A percentile compares a stretch with the other conserved stretches of the same genome.
phyloP scores from a whole-genome alignment of 2,329 filamentous ascomycete genomes.

The Chaetomium sp. region DNA sequence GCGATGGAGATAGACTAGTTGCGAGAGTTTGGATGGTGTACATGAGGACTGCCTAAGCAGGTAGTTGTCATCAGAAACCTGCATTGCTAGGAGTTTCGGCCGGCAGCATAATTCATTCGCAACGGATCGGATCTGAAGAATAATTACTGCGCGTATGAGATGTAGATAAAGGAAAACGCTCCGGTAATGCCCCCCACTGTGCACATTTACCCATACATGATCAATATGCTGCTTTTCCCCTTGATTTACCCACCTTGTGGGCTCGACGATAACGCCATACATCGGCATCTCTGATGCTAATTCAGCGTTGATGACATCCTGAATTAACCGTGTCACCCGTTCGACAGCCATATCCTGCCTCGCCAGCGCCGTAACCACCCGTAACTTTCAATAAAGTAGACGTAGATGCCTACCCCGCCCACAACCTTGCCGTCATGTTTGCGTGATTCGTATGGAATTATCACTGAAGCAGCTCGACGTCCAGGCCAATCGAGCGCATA shows the following conservation, averaged over 20 bases:
- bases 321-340: not conserved
- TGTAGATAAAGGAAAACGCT: not conserved
- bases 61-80: not conserved
- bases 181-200: not conserved
- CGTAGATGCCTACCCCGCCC: not conserved
- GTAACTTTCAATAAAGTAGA: slow-evolving; percentile 23
- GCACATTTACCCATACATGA: slow-evolving; percentile 23
- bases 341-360: not conserved
- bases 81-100: slow-evolving; percentile 9
- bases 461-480: slow-evolving; percentile 72
- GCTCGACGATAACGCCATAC: not conserved
- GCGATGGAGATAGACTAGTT: slow-evolving; percentile 32
- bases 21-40: not conserved
- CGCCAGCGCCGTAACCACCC: not conserved
- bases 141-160: not conserved
- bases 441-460: not conserved
- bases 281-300: not conserved
- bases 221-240: not conserved
- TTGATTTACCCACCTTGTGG: not conserved
- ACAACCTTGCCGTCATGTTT: not conserved
- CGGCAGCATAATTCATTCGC: not conserved
- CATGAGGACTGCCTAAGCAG: not conserved
- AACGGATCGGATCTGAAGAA: not conserved
- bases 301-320: not conserved
- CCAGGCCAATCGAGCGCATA: slow-evolving; percentile 97